A percentile compares a stretch with the other conserved stretches of the same genome.
These are phyloP conservation scores for Cladosporium austrohemisphaericum DNA, from an alignment of 2,329 filamentous ascomycete species.

Conservation along the genomic window DNA sequence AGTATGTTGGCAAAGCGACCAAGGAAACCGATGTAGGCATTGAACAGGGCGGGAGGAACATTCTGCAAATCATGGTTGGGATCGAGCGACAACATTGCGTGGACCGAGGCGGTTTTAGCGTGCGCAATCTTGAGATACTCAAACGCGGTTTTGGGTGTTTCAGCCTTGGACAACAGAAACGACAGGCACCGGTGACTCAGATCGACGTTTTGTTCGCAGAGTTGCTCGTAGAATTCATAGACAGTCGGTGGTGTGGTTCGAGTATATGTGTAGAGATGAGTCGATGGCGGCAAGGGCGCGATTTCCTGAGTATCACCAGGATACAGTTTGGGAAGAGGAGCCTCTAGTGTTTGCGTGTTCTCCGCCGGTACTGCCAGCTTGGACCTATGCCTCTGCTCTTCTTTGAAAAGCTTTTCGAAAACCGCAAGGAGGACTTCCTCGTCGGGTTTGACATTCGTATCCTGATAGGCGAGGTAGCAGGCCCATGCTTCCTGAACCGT, in stretches of 20 bases:
- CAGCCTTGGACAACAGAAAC: slow-evolving; percentile 54
- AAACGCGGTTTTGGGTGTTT: slow-evolving; percentile 46
- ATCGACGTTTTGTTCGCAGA: slow-evolving; percentile 50
- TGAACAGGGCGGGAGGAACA: slow-evolving; percentile 41
- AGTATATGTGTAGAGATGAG: slow-evolving; percentile 62
- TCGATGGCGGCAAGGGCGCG: slow-evolving; percentile 53
- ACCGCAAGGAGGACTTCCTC: slow-evolving; percentile 53
- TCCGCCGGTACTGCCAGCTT: background rate
- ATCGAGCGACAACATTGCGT: slow-evolving; percentile 10
- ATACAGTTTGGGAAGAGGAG: slow-evolving; percentile 24
- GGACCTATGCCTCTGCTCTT: slow-evolving; percentile 16
- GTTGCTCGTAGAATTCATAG: slow-evolving; percentile 56
- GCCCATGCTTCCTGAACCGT: slow-evolving; percentile 63
- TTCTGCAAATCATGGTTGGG: background rate
- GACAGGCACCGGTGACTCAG: slow-evolving; percentile 51
- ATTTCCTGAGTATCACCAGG: slow-evolving; percentile 61
- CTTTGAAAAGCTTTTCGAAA: slow-evolving; percentile 52
- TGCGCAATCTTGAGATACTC: slow-evolving; percentile 42
- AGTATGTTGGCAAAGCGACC: slow-evolving; percentile 41
- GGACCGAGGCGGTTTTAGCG: slow-evolving; percentile 17
- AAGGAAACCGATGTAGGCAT: slow-evolving; percentile 52
- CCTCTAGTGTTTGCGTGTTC: background rate
- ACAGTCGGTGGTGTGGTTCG: slow-evolving; percentile 59
- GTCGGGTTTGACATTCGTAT: slow-evolving; percentile 35
- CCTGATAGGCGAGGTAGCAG: slow-evolving; percentile 56